Percentiles rank a stretch among this genome's conserved stretches.
phyloP scores from a whole-genome alignment of 352 stramenopile species.

The Globisporangium ultimum region DNA sequence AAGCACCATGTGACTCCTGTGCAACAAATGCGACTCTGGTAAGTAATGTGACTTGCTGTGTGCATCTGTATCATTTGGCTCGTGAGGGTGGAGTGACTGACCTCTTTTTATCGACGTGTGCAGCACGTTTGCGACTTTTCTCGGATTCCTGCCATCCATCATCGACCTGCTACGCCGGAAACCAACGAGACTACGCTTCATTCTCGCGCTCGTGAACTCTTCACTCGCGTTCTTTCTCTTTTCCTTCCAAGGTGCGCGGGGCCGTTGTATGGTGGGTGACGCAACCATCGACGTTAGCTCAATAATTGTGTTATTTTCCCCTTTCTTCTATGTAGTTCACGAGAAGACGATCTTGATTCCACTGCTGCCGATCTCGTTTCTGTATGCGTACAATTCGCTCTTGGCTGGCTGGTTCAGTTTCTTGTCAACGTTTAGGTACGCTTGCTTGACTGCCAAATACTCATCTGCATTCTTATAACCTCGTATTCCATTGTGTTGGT shows the following conservation, averaged over 20 bases:
- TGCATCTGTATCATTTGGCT: no score
- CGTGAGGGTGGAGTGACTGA: background rate
- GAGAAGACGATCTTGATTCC: conserved; percentile 96
- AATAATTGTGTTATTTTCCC: background rate
- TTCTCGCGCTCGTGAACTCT: conserved; percentile 82
- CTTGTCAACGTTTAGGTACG: conserved; percentile 81
- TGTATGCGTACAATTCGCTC: conserved; percentile 62
- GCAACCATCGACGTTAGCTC: no score
- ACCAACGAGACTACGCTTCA: conserved; percentile 64
- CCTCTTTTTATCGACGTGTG: background rate
- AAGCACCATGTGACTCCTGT: conserved; percentile 38
- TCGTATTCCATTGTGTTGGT: background rate
- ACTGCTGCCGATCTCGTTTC: conserved; percentile 88
- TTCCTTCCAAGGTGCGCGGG: conserved; percentile 89
- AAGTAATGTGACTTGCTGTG: background rate
- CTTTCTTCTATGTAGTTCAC: conserved; percentile 73
- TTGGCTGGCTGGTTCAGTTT: conserved; percentile 75
- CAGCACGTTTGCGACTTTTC: conserved; percentile 75
- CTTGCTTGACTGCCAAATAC: background rate
- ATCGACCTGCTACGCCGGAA: conserved; percentile 66
- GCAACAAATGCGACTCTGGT: conserved; percentile 78
- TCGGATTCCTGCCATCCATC: conserved; percentile 85
- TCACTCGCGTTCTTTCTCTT: conserved; percentile 95
- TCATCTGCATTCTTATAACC: background rate
- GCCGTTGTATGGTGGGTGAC: no score